Conservation (phyloP, 805 yeast species). For the Metschnikowia hibisci region DNA sequence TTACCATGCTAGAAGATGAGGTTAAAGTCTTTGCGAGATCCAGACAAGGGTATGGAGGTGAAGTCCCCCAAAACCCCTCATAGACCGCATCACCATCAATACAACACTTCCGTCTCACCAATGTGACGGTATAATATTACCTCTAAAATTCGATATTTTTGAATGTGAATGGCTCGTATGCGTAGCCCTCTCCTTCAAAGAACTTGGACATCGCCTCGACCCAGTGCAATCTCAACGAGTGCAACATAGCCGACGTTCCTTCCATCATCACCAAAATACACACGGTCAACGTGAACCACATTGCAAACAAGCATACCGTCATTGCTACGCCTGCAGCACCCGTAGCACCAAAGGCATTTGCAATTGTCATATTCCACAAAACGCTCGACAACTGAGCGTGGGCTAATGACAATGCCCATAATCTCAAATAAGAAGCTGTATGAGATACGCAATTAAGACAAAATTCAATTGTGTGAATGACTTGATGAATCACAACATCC, state of each 20-base stretch:
- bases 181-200: conserved; percentile 71
- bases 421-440: conserved; percentile 71
- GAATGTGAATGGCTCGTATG: conserved; percentile 62
- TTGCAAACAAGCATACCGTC: conserved; percentile 60
- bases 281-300: conserved; percentile 73
- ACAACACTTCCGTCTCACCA: no score
- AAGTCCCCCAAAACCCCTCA: not conserved
- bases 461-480: conserved; percentile 76
- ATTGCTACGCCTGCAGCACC: conserved; percentile 54
- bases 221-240: conserved; percentile 74
- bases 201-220: conserved; percentile 80
- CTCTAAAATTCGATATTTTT: conserved; percentile 13
- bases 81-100: no score
- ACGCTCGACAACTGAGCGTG: conserved; percentile 77
- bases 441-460: conserved; percentile 77
- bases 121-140: no score
- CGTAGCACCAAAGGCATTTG: conserved; percentile 53
- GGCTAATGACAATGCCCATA: conserved; percentile 77
- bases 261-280: conserved; percentile 73
- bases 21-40: not conserved
- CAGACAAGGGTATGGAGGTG: not conserved
- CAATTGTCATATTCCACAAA: conserved; percentile 72
- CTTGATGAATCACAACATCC: conserved; percentile 74
- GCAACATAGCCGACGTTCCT: conserved; percentile 83
- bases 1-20: not conserved